Conservation (phyloP, 2,329 filamentous ascomycete genomes). For the Colletotrichum tropicale region DNA sequence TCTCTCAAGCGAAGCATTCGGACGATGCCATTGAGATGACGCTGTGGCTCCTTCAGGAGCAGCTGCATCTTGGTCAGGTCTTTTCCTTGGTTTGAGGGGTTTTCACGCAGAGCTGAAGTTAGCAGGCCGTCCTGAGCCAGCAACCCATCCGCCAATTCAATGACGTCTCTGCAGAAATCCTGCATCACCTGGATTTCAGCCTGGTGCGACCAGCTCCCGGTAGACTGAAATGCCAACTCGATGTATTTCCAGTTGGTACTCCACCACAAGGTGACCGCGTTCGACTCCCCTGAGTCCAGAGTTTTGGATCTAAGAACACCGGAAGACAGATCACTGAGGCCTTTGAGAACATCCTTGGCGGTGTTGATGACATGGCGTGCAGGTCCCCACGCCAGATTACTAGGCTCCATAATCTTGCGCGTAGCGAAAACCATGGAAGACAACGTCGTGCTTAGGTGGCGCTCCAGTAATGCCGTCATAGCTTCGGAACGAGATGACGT, state of each 20-base stretch:
- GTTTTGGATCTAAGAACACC: slow-evolving; percentile 60
- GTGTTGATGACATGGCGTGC: slow-evolving; percentile 62
- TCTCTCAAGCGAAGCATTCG: slow-evolving; percentile 93
- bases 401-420: slow-evolving; percentile 35
- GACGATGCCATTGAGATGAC: slow-evolving; percentile 71
- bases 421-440: slow-evolving; percentile 45
- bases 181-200: slow-evolving; percentile 82
- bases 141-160: slow-evolving; percentile 88
- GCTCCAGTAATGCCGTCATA: slow-evolving; percentile 48
- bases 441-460: slow-evolving; percentile 46
- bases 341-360: slow-evolving; percentile 60
- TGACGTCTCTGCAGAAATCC: slow-evolving; percentile 91
- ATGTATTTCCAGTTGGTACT: slow-evolving; percentile 81
- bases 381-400: slow-evolving; percentile 57
- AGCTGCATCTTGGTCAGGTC: slow-evolving; percentile 39
- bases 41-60: slow-evolving; percentile 68
- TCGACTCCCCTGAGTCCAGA: slow-evolving; percentile 66
- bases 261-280: slow-evolving; percentile 81
- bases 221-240: slow-evolving; percentile 77
- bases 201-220: slow-evolving; percentile 80
- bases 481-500: slow-evolving; percentile 51
- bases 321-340: slow-evolving; percentile 59
- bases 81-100: slow-evolving; percentile 43
- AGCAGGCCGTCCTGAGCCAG: slow-evolving; percentile 88
- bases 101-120: slow-evolving; percentile 64